A percentile compares a stretch with the other conserved stretches of the same genome.
These are phyloP conservation scores for Diaporthe eres DNA, from an alignment of 2,329 filamentous ascomycete species.

Conservation along the genomic window DNA sequence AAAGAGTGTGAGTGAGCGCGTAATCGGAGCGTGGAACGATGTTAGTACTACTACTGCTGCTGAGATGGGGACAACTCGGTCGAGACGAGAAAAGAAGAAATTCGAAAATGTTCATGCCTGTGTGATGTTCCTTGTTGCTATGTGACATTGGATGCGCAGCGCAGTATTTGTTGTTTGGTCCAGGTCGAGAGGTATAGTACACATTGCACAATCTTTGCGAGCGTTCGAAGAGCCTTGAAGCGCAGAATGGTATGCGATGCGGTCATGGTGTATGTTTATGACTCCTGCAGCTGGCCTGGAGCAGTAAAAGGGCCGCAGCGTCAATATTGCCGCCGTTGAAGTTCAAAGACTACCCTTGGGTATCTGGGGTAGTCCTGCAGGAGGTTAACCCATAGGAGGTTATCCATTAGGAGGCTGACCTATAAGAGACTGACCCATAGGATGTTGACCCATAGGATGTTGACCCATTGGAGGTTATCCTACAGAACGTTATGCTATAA, in stretches of 20 bases:
- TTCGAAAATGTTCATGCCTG: constrained; percentile 17
- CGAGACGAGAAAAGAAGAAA: constrained; percentile 19
- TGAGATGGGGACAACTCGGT: neutral
- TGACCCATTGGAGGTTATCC: neutral
- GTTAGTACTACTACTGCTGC: neutral
- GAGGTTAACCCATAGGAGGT: neutral
- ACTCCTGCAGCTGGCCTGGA: neutral
- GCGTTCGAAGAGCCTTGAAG: neutral
- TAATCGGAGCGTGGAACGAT: constrained; percentile 13
- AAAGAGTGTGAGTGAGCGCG: neutral
- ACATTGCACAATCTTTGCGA: neutral
- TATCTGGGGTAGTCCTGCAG: too few species aligned
- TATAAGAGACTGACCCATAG: neutral
- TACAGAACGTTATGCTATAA: neutral
- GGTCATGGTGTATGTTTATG: neutral
- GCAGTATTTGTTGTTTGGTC: too few species aligned
- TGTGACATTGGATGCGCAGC: neutral
- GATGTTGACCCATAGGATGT: neutral
- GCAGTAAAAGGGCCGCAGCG: neutral
- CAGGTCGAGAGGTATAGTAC: neutral
- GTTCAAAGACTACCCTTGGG: neutral
- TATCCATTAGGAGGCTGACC: neutral
- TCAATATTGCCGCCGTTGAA: too few species aligned
- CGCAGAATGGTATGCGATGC: neutral
- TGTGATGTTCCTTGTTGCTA: neutral